Evolutionary conservation across 805 yeast species (phyloP), one percentile per base, ranked within the genome.

Genomic region (Saturnispora halmiae): DNA sequence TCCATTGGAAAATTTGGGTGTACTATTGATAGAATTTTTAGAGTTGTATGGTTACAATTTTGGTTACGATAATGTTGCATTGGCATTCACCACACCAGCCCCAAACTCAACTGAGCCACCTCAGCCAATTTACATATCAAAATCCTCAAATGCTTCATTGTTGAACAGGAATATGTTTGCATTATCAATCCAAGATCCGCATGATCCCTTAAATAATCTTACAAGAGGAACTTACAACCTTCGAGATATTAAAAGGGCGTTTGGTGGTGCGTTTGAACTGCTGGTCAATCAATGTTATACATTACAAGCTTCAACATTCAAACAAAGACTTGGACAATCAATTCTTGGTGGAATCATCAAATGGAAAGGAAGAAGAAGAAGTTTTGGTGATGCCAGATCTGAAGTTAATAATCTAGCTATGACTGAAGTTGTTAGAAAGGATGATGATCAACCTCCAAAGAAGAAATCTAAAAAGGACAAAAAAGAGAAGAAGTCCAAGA

Each of bases 31-130:
- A 38, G 96, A 92, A 57, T 88, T 92, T 52, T 88, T 92, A 57
- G 96, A 88, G 59, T 67, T 87, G 6, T 90, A 87, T 54, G 98
- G 98, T 8, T 72, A 82, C 47, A 79, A 85, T 54, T 90, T 90
- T 62, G 86, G 88, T 21, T 87, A 85, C 56, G 92, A 84, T 53
- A 67, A 72, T 44, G 79, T 83, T 40, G 88, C 82, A 1, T 67
- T 90, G 7, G 75, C 82, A 8, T 75, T 82, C 34, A 46, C 47
- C 1, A 29, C 33, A 11, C 43, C 43, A 15, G 67, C 71, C 46
- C 64, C 64, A 3, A 64, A 61, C 13, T 85, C 78, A 22, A 37
- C 16, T 14, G 40, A 37, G 4, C 34, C 38, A 4, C 42, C 42
- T 16, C 58, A 74, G 14, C 75, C 78, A 43, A 57, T 64, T 15